Conservation (phyloP, 1,139 yeast species). For the Eremothecium sinecaudum region DNA sequence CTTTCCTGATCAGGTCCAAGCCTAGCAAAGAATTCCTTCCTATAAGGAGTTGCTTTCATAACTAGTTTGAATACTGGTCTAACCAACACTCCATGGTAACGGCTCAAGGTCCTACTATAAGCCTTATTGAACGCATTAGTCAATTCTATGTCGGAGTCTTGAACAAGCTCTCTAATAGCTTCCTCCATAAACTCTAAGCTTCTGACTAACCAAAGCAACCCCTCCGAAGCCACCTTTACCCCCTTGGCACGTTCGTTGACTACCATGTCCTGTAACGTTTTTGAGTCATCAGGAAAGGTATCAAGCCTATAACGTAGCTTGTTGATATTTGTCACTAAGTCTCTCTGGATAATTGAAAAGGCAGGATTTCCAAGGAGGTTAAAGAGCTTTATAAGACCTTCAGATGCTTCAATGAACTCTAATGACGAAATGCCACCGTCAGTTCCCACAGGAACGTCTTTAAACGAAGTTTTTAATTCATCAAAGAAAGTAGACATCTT, state of each 20-base stretch:
- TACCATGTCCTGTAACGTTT: constrained; percentile 69
- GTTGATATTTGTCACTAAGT: constrained; percentile 77
- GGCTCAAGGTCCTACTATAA: constrained; percentile 66
- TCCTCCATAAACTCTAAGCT: constrained; percentile 84
- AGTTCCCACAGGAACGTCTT: constrained; percentile 54
- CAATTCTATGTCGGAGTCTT: constrained; percentile 53
- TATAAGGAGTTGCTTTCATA: constrained; percentile 91
- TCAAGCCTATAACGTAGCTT: constrained; percentile 62
- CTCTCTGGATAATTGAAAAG: constrained; percentile 75
- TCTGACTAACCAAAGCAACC: constrained; percentile 76
- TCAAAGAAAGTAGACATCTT: constrained; percentile 76
- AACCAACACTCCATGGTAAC: constrained; percentile 72
- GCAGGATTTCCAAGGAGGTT: constrained; percentile 69
- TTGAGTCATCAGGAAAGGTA: constrained; percentile 52
- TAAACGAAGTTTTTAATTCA: constrained; percentile 62
- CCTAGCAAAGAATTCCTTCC: constrained; percentile 75
- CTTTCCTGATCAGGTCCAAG: constrained; percentile 61
- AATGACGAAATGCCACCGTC: constrained; percentile 62
- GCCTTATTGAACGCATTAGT: constrained; percentile 75
- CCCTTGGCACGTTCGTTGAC: constrained; percentile 55
- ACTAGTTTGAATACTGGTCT: constrained; percentile 87
- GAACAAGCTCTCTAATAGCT: constrained; percentile 74
- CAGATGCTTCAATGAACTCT: constrained; percentile 74
- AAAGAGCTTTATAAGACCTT: constrained; percentile 71
- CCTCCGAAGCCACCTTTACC: constrained; percentile 80